Percentiles rank a stretch among this genome's conserved stretches.
phyloP scores from a whole-genome alignment of 495 filamentous ascomycete species.

The Cercophora samala region DNA sequence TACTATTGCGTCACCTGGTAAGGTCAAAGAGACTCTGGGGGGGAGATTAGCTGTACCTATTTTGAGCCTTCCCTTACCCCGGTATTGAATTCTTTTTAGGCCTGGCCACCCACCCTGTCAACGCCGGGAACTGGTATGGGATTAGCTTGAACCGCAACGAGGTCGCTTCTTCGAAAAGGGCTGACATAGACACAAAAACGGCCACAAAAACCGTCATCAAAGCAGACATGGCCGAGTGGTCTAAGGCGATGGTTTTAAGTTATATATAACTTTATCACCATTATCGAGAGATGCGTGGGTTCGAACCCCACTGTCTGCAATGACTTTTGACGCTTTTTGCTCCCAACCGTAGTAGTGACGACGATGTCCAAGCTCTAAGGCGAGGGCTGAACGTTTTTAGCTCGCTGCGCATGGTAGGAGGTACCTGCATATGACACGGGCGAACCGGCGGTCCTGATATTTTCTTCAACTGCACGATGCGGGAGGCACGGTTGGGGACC shows the following conservation, averaged over 20 bases:
- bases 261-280: not conserved
- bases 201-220: not conserved
- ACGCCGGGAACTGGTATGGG: not conserved
- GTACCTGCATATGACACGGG: not conserved
- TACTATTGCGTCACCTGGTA: not conserved
- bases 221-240: not conserved
- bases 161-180: too few species aligned
- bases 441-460: not conserved
- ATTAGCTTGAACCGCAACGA: not conserved
- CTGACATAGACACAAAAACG: not conserved
- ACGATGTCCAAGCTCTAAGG: not conserved
- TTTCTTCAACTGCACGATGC: not conserved
- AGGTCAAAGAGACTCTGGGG: not conserved
- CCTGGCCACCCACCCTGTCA: not conserved
- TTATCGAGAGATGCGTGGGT: not conserved
- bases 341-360: not conserved
- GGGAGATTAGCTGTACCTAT: not conserved
- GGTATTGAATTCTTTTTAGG: not conserved
- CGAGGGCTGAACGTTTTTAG: not conserved
- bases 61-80: not conserved
- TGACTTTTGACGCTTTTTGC: not conserved
- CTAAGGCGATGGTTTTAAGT: not conserved
- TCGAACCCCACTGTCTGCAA: not conserved
- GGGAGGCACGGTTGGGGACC: not conserved
- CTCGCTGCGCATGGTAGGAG: not conserved